Evolutionary conservation across 345 rosid species (phyloP).

Genomic region (Citrus cavaleriei): DNA sequence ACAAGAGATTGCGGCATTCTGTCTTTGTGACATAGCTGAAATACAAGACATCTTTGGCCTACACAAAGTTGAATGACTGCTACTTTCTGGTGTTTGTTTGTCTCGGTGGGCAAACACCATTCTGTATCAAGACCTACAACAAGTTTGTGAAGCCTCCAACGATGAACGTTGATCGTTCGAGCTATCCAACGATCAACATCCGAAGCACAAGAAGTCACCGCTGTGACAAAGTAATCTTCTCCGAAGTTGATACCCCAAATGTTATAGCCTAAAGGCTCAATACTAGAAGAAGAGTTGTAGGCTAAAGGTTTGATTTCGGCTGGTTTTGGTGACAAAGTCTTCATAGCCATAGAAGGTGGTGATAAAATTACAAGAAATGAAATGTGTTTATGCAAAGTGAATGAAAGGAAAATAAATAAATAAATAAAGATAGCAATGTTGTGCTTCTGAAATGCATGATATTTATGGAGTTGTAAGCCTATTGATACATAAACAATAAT

Average conservation of each 20-base stretch:
- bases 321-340: background rate
- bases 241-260: background rate
- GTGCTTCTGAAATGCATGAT: too few species aligned
- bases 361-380: too few species aligned
- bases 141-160: background rate
- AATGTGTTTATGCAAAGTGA: too few species aligned
- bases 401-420: too few species aligned
- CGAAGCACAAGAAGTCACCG: background rate
- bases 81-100: background rate
- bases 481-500: too few species aligned
- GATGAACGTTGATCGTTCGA: background rate
- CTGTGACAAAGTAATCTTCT: background rate
- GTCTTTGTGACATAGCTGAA: background rate
- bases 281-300: background rate
- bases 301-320: background rate
- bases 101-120: too few species aligned
- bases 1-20: background rate
- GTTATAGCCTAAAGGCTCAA: background rate
- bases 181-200: background rate
- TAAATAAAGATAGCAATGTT: too few species aligned
- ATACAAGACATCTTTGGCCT: background rate
- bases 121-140: too few species aligned
- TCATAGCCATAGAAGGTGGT: too few species aligned
- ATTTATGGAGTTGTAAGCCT: too few species aligned
- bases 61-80: conserved; percentile 4